phyloP scores from a whole-genome alignment of 768 basidiomycete species.

The Auricularia sp. region DNA sequence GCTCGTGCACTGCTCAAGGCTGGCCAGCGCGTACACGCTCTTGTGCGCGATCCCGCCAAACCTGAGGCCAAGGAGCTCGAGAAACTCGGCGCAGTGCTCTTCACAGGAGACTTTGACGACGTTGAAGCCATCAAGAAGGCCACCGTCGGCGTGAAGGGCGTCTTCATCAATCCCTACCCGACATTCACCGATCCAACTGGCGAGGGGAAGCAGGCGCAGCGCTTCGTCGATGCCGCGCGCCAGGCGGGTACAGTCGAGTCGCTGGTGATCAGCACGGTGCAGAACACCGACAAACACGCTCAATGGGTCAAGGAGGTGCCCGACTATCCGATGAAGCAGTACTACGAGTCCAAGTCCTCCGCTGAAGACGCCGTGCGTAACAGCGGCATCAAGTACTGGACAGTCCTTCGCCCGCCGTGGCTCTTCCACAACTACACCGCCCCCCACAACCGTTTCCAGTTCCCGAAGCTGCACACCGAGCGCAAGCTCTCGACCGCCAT shows the following conservation, averaged over 20 bases:
- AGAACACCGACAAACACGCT: background rate
- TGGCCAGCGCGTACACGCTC: background rate
- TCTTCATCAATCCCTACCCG: background rate
- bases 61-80: background rate
- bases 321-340: background rate
- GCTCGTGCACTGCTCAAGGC: background rate
- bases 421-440: background rate
- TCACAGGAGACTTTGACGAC: background rate
- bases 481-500: background rate
- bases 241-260: background rate
- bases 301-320: background rate
- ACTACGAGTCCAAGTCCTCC: background rate
- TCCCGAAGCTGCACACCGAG: background rate
- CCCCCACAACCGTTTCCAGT: background rate
- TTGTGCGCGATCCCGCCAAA: background rate
- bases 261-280: background rate
- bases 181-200: background rate
- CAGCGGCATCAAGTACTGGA: background rate
- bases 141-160: background rate
- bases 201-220: background rate
- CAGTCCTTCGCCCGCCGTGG: background rate
- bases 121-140: background rate
- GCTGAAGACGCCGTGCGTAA: background rate
- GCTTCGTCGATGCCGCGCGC: background rate
- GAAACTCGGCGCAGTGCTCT: background rate